Conservation (phyloP, 2,329 filamentous ascomycete genomes). For the Xylariaceae sp. region DNA sequence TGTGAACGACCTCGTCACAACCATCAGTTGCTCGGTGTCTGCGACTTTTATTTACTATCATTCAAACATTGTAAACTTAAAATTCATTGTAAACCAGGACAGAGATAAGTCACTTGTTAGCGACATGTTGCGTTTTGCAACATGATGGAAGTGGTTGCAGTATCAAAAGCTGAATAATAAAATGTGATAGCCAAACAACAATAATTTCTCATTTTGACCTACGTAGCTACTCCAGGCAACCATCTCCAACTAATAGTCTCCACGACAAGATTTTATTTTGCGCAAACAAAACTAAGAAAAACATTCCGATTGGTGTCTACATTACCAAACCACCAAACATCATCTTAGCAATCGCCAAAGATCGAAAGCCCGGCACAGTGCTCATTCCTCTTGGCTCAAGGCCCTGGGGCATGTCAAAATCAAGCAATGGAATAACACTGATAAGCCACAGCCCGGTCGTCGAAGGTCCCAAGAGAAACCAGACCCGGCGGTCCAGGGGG, state of each 20-base stretch:
- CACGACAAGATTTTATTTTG: background rate
- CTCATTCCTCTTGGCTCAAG: background rate
- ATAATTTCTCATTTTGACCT: background rate
- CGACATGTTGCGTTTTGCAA: background rate
- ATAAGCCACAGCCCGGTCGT: conserved; percentile 21
- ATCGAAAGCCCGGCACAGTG: background rate
- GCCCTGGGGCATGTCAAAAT: background rate
- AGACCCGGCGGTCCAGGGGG: conserved; percentile 20
- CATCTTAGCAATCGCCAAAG: background rate
- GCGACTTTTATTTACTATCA: too few species aligned
- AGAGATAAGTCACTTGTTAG: background rate
- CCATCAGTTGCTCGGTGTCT: too few species aligned
- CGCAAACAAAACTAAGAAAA: too few species aligned
- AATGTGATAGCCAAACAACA: background rate
- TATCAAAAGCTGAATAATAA: background rate
- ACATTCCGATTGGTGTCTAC: too few species aligned
- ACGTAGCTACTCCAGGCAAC: background rate
- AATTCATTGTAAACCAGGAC: background rate
- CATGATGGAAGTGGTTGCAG: too few species aligned
- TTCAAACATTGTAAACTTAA: too few species aligned
- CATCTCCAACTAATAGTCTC: background rate
- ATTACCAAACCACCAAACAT: background rate
- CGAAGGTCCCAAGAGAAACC: conserved; percentile 15
- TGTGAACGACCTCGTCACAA: too few species aligned
- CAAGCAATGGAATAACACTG: conserved; percentile 16